A percentile compares a stretch with the other conserved stretches of the same genome.
Conservation (phyloP, 257 asterid genomes). For the Paraleonurus japonicus region DNA sequence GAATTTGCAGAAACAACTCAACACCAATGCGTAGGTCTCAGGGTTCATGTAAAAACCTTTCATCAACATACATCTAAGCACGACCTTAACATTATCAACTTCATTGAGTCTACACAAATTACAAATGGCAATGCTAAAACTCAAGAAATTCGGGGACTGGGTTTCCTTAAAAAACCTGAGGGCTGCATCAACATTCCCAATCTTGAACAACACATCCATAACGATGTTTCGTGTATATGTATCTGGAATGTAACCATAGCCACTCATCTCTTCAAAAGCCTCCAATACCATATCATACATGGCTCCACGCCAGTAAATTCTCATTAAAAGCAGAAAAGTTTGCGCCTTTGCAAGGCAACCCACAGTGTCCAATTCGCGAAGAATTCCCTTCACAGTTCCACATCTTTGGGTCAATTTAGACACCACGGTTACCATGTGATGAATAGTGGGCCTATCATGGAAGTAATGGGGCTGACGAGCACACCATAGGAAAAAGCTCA, state of each 20-base stretch:
- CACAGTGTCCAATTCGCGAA: constrained; percentile 39
- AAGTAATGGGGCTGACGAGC: constrained; percentile 70
- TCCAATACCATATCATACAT: constrained; percentile 60
- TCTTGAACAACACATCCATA: constrained; percentile 63
- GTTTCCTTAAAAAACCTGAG: constrained; percentile 49
- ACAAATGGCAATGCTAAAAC: constrained; percentile 60
- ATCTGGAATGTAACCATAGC: constrained; percentile 56
- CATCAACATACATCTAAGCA: constrained; percentile 48
- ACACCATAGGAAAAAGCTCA: constrained; percentile 64
- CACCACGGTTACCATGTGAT: constrained; percentile 55
- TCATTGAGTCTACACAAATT: constrained; percentile 67
- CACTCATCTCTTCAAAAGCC: constrained; percentile 48
- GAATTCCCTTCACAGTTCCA: constrained; percentile 46
- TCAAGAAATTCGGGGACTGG: constrained; percentile 59
- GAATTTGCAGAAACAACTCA: constrained; percentile 58
- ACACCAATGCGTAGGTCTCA: constrained; percentile 51
- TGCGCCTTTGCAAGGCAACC: constrained; percentile 61
- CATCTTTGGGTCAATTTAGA: constrained; percentile 46
- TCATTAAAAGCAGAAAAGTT: constrained; percentile 65
- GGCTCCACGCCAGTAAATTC: constrained; percentile 68
- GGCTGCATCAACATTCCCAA: constrained; percentile 48
- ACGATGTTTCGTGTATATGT: constrained; percentile 55
- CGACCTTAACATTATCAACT: constrained; percentile 35
- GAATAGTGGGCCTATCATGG: constrained; percentile 54
- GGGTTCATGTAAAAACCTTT: constrained; percentile 57